These are phyloP conservation scores for Fusarium sp. DNA, from an alignment of 2,329 filamentous ascomycete species.

Conservation along the genomic window DNA sequence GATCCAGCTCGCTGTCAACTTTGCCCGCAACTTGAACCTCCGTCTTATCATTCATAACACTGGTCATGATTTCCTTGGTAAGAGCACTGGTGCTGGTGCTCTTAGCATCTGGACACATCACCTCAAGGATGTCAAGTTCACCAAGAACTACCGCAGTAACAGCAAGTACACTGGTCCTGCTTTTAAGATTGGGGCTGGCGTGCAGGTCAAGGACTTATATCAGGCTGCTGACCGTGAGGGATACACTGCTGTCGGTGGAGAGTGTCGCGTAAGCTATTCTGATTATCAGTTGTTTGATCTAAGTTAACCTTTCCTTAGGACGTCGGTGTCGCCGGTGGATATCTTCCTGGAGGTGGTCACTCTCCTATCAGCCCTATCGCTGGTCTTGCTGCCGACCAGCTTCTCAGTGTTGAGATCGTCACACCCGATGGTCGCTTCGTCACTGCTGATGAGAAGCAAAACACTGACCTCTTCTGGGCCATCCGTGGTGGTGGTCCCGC, in stretches of 20 bases:
- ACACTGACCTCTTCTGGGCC: constrained; percentile 71
- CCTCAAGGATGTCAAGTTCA: constrained; percentile 55
- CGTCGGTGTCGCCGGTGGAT: constrained; percentile 70
- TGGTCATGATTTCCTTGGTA: constrained; percentile 65
- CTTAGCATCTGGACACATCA: constrained; percentile 56
- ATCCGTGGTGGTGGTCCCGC: constrained; percentile 65
- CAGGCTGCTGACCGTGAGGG: constrained; percentile 58
- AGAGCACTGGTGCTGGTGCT: constrained; percentile 65
- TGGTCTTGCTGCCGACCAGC: constrained; percentile 70
- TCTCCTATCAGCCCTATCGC: constrained; percentile 61
- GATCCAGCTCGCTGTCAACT: constrained; percentile 60
- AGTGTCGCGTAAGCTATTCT: constrained; percentile 50
- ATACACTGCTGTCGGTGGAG: constrained; percentile 65
- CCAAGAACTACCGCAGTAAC: constrained; percentile 53
- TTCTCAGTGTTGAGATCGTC: constrained; percentile 65
- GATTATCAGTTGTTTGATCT: fast-evolving
- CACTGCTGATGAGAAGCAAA: constrained; percentile 54
- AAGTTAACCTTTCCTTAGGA: constrained; percentile 42
- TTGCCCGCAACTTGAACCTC: constrained; percentile 59
- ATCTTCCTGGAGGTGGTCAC: constrained; percentile 69
- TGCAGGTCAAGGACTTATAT: constrained; percentile 61
- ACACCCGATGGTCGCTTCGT: constrained; percentile 60
- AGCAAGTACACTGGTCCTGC: constrained; percentile 61
- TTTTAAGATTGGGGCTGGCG: constrained; percentile 64
- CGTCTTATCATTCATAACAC: constrained; percentile 63